Evolutionary conservation across 768 basidiomycete genomes (phyloP), one percentile per base, ranked within the genome.

Genomic region (Lentinula guzmanii): DNA sequence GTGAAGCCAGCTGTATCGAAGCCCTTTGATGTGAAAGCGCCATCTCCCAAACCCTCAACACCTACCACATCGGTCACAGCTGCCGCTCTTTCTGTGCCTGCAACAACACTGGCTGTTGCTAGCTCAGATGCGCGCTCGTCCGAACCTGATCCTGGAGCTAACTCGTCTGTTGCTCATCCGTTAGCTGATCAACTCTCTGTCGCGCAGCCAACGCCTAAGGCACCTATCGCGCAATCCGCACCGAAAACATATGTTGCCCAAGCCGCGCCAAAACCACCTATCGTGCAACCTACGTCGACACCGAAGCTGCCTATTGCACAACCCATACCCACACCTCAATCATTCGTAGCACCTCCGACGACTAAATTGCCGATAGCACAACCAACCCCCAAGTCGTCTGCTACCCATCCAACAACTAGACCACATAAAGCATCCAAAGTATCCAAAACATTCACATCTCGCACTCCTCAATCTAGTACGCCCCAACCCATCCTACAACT

Each of bases 41-140:
- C 63, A 37, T 63, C 62, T 28, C 52, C 63, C n/a, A 52, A 62
- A 31, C 65, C 64, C 1, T 56, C 62, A 41, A 62, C 67, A 42
- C 54, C 70, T 21, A 52, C 51, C 11, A 53, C 65, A 24, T 34
- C 69, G 37, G 62, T 66, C 8, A 61, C 65, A 13, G 46, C 63
- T 16, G 53, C 72, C 5, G 66, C 67, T 24, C 64, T 74, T 42
- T 63, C 68, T 39, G 72, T 72, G 60, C 70, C 71, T n/a, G 55
- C 69, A n/a, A 67, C 70, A 39, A 42, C 61, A 28, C 72, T 68
- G 15, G 61, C 52, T 28, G 64, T 62, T 35, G 60, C 69, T 48
- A 57, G 65, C 46, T 66, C 68, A 34, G 54, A 33, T 52, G 31
- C 33, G 9, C 5, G 15, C 34, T n/a, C 31, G 31, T 8, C 46